A percentile compares a stretch with the other conserved stretches of the same genome.
These are phyloP conservation scores for Spizellomyces sp. DNA, from an alignment of 192 early-diverging fungal genomes.

Conservation along the genomic window DNA sequence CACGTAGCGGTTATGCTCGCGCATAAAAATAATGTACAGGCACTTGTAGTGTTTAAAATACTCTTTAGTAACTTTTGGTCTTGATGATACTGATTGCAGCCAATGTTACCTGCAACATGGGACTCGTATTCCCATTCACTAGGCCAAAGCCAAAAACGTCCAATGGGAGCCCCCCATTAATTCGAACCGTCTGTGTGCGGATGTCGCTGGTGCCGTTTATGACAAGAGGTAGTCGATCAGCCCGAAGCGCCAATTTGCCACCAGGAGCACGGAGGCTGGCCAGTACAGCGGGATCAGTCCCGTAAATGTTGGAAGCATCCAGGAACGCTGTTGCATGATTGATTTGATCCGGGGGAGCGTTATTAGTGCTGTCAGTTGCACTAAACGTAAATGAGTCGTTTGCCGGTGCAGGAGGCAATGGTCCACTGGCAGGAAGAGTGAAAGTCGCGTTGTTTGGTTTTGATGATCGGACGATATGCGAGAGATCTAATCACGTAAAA, in stretches of 20 bases:
- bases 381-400: neutral
- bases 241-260: neutral
- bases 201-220: neutral
- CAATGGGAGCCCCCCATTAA: neutral
- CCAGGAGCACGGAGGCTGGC: neutral
- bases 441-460: neutral
- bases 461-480: slow-evolving; percentile 3
- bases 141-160: slow-evolving; percentile 15
- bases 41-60: neutral
- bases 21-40: slow-evolving; percentile 29
- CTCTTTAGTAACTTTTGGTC: no score
- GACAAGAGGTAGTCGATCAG: neutral
- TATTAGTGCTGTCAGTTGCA: neutral
- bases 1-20: slow-evolving; percentile 50
- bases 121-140: slow-evolving; percentile 21
- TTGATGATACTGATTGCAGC: no score
- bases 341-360: slow-evolving; percentile 4
- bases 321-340: slow-evolving; percentile 18
- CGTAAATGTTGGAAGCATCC: slow-evolving; percentile 32
- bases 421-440: neutral
- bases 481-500: neutral
- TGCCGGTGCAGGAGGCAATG: neutral
- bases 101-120: neutral
- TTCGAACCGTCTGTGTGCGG: neutral
- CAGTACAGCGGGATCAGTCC: neutral